Base-by-base conservation (phyloP, 495 filamentous ascomycete genomes). In the Haplographium delicatum region DNA sequence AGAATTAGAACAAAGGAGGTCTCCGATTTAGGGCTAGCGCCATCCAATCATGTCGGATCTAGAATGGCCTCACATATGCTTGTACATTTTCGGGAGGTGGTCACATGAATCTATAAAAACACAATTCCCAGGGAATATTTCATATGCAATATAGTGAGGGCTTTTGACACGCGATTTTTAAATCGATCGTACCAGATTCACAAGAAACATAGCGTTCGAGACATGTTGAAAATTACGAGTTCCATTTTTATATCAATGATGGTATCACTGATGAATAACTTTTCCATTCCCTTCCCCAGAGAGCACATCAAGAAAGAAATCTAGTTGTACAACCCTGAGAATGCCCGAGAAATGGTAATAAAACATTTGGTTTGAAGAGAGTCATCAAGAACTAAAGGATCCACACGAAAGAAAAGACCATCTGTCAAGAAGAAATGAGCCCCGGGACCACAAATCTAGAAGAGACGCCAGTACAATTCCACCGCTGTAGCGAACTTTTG, bases 261-360 rank as follows among this genome's bases (percentile, higher is more conserved):
- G 49, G 49, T 60, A 61, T 57, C 54, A 54, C 35, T 39, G 27
- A 57, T 42, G 53, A 50, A 52, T 51, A 62, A 56, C 62, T 68
- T 65, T 72, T 65, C 62, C 59, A 60, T 62, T 66, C 61, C 69
- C 50, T 54, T 44, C 41, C 51, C 50, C 18, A 40, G 45, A 53
- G 51, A 59, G 54, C 58, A 61, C 54, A 51, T 56, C 48, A 50
- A 56, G 37, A 59, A 55, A 44, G 42, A 60, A 59, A 51, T 65
- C 62, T 61, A 65, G 62, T 58, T 58, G 62, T 59, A 65, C 62
- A 58, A 47, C 44, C 59, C 62, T 50, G 57, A 62, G 56, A 64
- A 61, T 52, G 54, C 51, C 30, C 38, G 44, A 54, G 56, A 62
- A 59, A 69, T 57, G 62, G 53, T 69, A 68, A 64, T 72, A 67